Evolutionary conservation across 2,329 filamentous ascomycete species (phyloP).

Genomic region (Penicillium sp.): DNA sequence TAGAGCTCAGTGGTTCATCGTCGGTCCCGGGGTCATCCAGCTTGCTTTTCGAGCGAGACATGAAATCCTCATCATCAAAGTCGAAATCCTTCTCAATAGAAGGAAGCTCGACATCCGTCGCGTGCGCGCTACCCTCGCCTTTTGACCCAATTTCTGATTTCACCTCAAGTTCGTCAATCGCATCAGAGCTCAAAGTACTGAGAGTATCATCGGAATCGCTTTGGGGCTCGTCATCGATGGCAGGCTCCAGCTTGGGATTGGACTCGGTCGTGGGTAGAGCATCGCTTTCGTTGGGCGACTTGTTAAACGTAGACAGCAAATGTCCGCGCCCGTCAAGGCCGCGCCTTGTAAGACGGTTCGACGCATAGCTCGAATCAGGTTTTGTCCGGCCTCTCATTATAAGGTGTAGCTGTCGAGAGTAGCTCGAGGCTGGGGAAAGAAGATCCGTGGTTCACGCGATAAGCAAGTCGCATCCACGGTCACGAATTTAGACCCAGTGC

Average conservation of each 20-base stretch:
- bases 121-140: neutral
- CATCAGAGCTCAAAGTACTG: neutral
- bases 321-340: constrained; percentile 9
- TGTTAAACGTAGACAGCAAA: constrained; percentile 27
- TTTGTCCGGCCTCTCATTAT: constrained; percentile 21
- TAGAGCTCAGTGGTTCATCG: constrained; percentile 35
- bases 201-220: neutral
- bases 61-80: neutral
- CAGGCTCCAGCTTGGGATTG: neutral
- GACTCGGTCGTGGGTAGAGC: neutral
- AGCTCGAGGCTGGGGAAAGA: neutral
- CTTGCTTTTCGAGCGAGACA: neutral
- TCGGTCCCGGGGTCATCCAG: constrained; percentile 28
- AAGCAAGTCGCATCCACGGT: neutral
- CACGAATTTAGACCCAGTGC: neutral
- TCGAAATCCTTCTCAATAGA: neutral
- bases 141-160: neutral
- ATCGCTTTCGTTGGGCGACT: constrained; percentile 4
- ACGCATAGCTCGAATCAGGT: constrained; percentile 28
- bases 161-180: neutral
- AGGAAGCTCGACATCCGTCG: neutral
- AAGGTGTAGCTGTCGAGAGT: neutral
- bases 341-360: constrained; percentile 19
- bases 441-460: neutral
- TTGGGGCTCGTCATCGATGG: constrained; percentile 3